Percentiles rank a stretch among this genome's conserved stretches.
phyloP scores from a whole-genome alignment of 2,329 filamentous ascomycete species.

The Helicocarpus griseus region DNA sequence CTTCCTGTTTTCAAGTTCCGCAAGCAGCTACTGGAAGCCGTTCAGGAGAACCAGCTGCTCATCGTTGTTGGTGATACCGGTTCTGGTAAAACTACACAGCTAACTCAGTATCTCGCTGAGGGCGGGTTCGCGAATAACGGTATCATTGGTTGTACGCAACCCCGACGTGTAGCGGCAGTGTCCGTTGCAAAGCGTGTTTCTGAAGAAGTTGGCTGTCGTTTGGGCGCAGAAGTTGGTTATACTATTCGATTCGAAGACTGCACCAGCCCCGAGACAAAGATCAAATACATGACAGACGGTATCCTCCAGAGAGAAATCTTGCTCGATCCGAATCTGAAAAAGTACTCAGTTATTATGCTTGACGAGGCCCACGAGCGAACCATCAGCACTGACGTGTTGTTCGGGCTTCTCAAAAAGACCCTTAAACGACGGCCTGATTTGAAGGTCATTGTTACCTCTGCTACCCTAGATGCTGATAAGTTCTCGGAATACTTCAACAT shows the following conservation, averaged over 20 bases:
- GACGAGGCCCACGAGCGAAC: slow-evolving; percentile 98
- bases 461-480: slow-evolving; percentile 92
- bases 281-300: slow-evolving; percentile 99
- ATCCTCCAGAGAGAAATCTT: slow-evolving; percentile 95
- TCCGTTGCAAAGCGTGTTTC: slow-evolving; percentile 94
- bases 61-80: slow-evolving; percentile 97
- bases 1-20: slow-evolving; percentile 86
- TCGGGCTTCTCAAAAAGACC: slow-evolving; percentile 89
- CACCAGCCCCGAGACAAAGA: slow-evolving; percentile 75
- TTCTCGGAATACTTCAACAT: slow-evolving; percentile 95
- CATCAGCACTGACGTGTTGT: slow-evolving; percentile 89
- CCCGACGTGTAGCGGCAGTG: slow-evolving; percentile 93
- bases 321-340: slow-evolving; percentile 75
- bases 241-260: slow-evolving; percentile 96
- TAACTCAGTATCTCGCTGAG: slow-evolving; percentile 92
- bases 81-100: slow-evolving; percentile 91
- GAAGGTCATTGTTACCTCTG: slow-evolving; percentile 92
- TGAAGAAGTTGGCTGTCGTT: slow-evolving; percentile 83
- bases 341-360: slow-evolving; percentile 95
- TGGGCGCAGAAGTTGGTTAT: slow-evolving; percentile 91
- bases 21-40: slow-evolving; percentile 75
- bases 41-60: slow-evolving; percentile 77
- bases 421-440: slow-evolving; percentile 75
- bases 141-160: slow-evolving; percentile 93
- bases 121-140: slow-evolving; percentile 78